A percentile compares a stretch with the other conserved stretches of the same genome.
phyloP scores from a whole-genome alignment of 208 protist species.

The Vickermania spadyakhi region DNA sequence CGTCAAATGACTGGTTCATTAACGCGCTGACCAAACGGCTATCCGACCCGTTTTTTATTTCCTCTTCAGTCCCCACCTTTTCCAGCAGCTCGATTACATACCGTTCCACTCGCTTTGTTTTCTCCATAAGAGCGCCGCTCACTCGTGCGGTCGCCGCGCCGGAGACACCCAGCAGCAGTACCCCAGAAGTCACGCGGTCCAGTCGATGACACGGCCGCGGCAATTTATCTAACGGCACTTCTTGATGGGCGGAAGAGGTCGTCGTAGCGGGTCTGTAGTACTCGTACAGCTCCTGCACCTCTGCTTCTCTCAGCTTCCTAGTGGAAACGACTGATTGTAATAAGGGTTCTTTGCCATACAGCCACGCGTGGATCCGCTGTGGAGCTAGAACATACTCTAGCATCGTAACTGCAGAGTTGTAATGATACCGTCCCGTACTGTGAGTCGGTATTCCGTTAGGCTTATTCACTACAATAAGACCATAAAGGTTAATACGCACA shows the following conservation, averaged over 20 bases:
- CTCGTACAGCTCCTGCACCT: constrained; percentile 44
- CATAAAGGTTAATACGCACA: constrained; percentile 48
- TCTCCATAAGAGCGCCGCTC: constrained; percentile 40
- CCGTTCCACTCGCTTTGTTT: constrained; percentile 47
- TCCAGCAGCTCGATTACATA: constrained; percentile 14
- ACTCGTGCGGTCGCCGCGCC: constrained; percentile 38
- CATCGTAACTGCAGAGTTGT: constrained; percentile 87
- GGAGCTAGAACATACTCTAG: constrained; percentile 84
- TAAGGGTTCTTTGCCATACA: constrained; percentile 36
- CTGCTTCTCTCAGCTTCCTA: constrained; percentile 15
- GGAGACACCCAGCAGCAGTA: constrained; percentile 57
- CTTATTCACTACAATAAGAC: constrained; percentile 58
- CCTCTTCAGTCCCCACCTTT: not conserved
- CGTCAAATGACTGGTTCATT: constrained; percentile 7
- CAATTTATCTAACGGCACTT: constrained; percentile 28
- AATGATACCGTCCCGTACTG: constrained; percentile 84
- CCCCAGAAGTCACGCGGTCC: constrained; percentile 84
- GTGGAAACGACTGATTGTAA: constrained; percentile 71
- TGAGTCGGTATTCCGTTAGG: constrained; percentile 80
- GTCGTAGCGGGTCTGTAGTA: constrained; percentile 28
- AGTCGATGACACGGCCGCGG: constrained; percentile 76
- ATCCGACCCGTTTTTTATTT: not conserved
- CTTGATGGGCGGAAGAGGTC: not conserved
- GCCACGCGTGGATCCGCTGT: constrained; percentile 55
- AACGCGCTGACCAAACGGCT: constrained; percentile 1